Base-by-base conservation (phyloP, 352 stramenopile species). In the Pythium scleroteichum region DNA sequence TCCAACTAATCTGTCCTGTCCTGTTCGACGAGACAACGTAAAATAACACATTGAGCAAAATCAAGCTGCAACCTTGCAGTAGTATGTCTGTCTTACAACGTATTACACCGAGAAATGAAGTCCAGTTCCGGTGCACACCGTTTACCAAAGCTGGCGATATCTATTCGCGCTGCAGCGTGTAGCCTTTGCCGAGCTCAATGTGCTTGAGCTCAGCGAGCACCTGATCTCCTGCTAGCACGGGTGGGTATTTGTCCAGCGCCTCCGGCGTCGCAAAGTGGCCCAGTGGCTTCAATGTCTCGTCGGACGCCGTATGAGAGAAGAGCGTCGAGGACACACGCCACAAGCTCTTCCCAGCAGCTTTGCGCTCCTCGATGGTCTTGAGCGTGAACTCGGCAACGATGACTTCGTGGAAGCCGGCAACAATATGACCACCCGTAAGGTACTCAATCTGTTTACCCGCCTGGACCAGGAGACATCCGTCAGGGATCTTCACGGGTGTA, bases 361-460 rank as follows among this genome's bases (percentile, higher is more conserved):
- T 96, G 24, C 80, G 75, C 51, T 80, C 53, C n/a, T 73, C 68
- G 29, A 97, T 96, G 7, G 73, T 72, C 20, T 90, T 62, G 1
- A 89, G 53, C 17, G 90, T 97, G n/a, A 76, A 64, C 12, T 94
- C 72, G 9, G 75, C 79, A 27, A 97, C 75, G 22, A 96, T 77
- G 35, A 97, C 91, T 77, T 98, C 92, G 62, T 98, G 92, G 71
- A 97, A 98, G 19, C 92, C 92, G 16, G 92, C 92, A 64, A 94
- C 68, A 20, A 98, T 73, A 73, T 97, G 87, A 46, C 92, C 92
- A 50, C 88, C 92, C 6, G 92, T 98, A 39, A 97, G 68, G 67
- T 96, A 95, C 63, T 98, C 91, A 50, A 96, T 88, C 69, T 98
- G 92, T 62, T 96, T 97, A 55, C 92, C 92, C 1, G 91, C 89